Evolutionary conservation across 495 filamentous ascomycete species (phyloP).

Genomic region (Durotheca rogersii): DNA sequence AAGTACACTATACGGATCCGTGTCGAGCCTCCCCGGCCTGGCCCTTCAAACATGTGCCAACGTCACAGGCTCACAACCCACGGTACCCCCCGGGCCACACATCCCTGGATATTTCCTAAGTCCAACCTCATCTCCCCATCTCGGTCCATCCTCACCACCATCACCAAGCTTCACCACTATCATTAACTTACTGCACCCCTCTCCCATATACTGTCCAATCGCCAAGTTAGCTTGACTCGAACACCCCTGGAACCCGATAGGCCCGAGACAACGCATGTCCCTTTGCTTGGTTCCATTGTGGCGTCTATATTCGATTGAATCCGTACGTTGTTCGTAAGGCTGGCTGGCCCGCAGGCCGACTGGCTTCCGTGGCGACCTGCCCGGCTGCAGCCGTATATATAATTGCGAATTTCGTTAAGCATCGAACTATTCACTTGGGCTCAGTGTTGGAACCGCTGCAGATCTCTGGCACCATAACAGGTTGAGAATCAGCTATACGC

Average conservation of each 20-base stretch:
- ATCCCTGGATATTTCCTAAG: too few species aligned
- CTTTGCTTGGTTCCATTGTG: not conserved
- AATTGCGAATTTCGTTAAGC: too few species aligned
- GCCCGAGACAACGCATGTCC: too few species aligned
- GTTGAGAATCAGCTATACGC: too few species aligned
- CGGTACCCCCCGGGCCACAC: constrained; percentile 6
- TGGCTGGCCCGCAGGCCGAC: too few species aligned
- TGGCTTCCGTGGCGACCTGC: too few species aligned
- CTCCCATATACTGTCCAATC: not conserved
- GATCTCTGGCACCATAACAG: too few species aligned
- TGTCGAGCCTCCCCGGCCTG: constrained; percentile 24
- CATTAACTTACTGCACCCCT: constrained; percentile 2
- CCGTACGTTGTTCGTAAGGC: not conserved
- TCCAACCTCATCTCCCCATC: too few species aligned
- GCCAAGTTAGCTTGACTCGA: not conserved
- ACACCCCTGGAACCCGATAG: too few species aligned
- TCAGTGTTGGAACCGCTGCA: too few species aligned
- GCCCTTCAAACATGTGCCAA: constrained; percentile 31
- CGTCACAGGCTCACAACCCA: constrained; percentile 28
- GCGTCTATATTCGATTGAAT: constrained; percentile 13
- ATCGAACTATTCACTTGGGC: too few species aligned
- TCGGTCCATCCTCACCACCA: constrained; percentile 10
- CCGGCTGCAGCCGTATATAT: too few species aligned
- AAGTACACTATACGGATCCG: constrained; percentile 3
- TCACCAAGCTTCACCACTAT: constrained; percentile 1